Percentiles rank a stretch among this genome's conserved stretches.
Conservation (phyloP, 148 eudicot species). For the Rhododendron ovatum region DNA sequence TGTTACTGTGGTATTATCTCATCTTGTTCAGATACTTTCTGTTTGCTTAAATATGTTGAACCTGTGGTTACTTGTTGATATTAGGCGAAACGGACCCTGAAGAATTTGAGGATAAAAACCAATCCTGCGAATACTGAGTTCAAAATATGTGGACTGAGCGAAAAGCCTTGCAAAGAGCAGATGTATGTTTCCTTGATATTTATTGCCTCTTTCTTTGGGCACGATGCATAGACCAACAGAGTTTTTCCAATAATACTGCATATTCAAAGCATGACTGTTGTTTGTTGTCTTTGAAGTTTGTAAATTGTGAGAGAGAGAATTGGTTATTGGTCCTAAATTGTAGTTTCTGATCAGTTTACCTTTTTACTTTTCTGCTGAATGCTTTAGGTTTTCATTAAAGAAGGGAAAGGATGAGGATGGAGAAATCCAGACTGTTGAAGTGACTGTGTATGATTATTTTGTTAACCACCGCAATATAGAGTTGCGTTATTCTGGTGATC, state of each 20-base stretch:
- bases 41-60: neutral
- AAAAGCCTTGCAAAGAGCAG: constrained; percentile 38
- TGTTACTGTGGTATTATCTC: neutral
- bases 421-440: constrained; percentile 31
- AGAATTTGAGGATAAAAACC: constrained; percentile 44
- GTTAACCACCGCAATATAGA: constrained; percentile 34
- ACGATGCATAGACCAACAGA: neutral
- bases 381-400: constrained; percentile 45
- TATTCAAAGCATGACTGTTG: neutral
- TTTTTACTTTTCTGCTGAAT: neutral
- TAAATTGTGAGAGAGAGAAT: neutral
- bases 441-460: constrained; percentile 63
- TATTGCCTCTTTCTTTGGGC: neutral
- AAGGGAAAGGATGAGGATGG: constrained; percentile 25
- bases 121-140: constrained; percentile 39
- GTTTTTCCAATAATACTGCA: neutral
- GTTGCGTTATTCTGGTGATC: constrained; percentile 33
- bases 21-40: neutral
- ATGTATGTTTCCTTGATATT: constrained; percentile 13
- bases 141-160: constrained; percentile 60
- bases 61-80: neutral
- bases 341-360: neutral
- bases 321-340: neutral
- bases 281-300: neutral
- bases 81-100: constrained; percentile 56